Percentiles rank a stretch among this genome's conserved stretches.
Evolutionary conservation across 768 basidiomycete species (phyloP).

Genomic region (Mycena latifolia): DNA sequence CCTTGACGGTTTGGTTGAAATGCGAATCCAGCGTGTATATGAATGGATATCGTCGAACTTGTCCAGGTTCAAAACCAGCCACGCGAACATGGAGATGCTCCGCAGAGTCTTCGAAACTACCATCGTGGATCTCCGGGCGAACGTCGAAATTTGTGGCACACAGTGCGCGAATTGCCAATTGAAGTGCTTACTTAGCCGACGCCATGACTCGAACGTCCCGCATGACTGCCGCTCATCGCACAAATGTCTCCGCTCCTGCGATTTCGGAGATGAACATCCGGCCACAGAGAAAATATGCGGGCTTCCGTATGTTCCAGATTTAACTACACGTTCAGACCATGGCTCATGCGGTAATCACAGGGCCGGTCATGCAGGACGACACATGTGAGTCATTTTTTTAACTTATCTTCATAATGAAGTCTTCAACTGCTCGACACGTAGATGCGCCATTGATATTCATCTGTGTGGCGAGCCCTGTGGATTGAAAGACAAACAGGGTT

Average conservation of each 20-base stretch:
- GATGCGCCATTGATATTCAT: conserved; percentile 64
- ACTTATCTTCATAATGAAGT: background rate
- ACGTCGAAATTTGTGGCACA: conserved; percentile 62
- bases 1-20: conserved; percentile 53
- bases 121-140: conserved; percentile 59
- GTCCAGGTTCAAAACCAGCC: conserved; percentile 56
- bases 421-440: conserved; percentile 37
- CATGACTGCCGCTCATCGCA: conserved; percentile 69
- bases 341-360: conserved; percentile 42
- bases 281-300: conserved; percentile 53
- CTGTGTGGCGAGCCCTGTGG: conserved; percentile 67
- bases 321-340: background rate
- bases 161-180: conserved; percentile 63
- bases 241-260: conserved; percentile 57
- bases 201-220: conserved; percentile 53
- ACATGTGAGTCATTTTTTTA: conserved; percentile 56
- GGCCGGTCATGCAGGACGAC: conserved; percentile 69
- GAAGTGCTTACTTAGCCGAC: conserved; percentile 57
- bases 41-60: conserved; percentile 66
- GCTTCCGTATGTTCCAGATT: conserved; percentile 54
- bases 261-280: conserved; percentile 53
- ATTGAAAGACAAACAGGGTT: conserved; percentile 61
- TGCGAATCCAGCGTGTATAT: conserved; percentile 60
- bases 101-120: conserved; percentile 56
- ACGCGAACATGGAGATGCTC: conserved; percentile 60